phyloP scores from a whole-genome alignment of 768 basidiomycete genomes.

The Suillus hirtellus region DNA sequence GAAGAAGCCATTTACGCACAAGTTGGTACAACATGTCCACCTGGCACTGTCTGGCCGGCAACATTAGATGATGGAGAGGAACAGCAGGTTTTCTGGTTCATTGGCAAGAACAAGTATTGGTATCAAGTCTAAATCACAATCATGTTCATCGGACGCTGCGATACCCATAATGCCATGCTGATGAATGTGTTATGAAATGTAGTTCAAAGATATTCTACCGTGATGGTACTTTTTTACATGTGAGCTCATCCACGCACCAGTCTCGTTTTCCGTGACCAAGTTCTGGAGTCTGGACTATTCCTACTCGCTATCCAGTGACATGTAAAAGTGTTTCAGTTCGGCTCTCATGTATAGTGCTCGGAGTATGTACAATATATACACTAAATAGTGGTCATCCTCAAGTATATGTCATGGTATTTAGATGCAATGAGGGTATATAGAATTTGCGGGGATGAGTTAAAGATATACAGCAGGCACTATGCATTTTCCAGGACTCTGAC shows the following conservation, averaged over 20 bases:
- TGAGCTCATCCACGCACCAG: background rate
- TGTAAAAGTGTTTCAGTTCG: background rate
- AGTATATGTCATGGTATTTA: background rate
- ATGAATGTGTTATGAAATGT: background rate
- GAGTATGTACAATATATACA: background rate
- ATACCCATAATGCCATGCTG: background rate
- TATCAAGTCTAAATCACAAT: slow-evolving; percentile 53
- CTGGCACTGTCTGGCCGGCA: slow-evolving; percentile 28
- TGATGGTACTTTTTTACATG: background rate
- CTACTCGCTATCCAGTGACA: background rate
- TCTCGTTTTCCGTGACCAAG: background rate
- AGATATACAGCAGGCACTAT: background rate
- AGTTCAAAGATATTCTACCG: background rate
- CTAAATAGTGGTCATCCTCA: background rate
- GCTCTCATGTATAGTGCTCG: background rate
- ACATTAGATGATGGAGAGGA: slow-evolving; percentile 57
- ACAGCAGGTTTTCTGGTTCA: slow-evolving; percentile 54
- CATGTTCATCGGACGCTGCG: background rate
- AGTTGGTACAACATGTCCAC: slow-evolving; percentile 16
- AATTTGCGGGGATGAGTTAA: background rate
- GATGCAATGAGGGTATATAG: background rate
- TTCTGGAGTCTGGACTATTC: background rate
- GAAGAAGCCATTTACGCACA: slow-evolving; percentile 49
- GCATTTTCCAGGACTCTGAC: slow-evolving; percentile 9
- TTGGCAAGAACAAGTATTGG: slow-evolving; percentile 59